Percentiles rank a stretch among this genome's conserved stretches.
Conservation (phyloP, 2,329 filamentous ascomycete species). For the Fusarium tjaetaba region DNA sequence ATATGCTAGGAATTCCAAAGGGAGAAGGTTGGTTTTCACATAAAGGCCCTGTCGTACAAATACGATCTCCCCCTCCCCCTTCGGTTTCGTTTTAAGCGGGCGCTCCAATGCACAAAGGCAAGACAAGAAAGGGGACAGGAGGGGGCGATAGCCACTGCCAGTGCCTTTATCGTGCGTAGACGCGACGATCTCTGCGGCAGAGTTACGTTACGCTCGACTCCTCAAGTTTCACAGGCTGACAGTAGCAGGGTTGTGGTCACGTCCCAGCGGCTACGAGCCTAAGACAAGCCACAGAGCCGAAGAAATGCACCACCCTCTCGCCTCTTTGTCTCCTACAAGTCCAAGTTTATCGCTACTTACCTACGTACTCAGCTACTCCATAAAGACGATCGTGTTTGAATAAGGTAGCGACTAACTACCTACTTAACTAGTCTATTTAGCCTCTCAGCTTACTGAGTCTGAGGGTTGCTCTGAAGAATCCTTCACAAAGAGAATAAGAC, state of each 20-base stretch:
- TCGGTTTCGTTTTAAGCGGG: constrained; percentile 3
- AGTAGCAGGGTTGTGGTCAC: constrained; percentile 26
- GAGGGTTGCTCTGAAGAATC: background rate
- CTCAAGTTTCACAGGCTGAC: constrained; percentile 33
- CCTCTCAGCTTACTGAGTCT: constrained; percentile 7
- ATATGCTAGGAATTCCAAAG: background rate
- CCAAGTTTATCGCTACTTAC: constrained; percentile 10
- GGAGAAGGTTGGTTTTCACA: background rate
- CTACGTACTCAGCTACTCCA: background rate
- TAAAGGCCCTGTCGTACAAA: constrained; percentile 11
- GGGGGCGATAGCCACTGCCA: constrained; percentile 5
- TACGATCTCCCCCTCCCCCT: background rate
- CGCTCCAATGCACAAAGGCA: constrained; percentile 21
- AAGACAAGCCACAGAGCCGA: constrained; percentile 14
- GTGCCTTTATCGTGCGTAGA: constrained; percentile 1
- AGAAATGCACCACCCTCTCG: background rate
- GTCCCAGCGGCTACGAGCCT: constrained; percentile 20
- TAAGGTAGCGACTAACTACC: background rate
- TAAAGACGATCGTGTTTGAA: background rate
- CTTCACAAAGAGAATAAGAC: constrained; percentile 1
- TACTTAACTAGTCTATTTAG: background rate
- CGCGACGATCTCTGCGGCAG: constrained; percentile 38
- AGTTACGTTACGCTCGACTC: constrained; percentile 31
- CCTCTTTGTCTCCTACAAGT: constrained; percentile 15
- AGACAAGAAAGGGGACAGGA: constrained; percentile 16